Conservation (phyloP, 208 protist species). For the Kentomonas sorsogonicus region DNA sequence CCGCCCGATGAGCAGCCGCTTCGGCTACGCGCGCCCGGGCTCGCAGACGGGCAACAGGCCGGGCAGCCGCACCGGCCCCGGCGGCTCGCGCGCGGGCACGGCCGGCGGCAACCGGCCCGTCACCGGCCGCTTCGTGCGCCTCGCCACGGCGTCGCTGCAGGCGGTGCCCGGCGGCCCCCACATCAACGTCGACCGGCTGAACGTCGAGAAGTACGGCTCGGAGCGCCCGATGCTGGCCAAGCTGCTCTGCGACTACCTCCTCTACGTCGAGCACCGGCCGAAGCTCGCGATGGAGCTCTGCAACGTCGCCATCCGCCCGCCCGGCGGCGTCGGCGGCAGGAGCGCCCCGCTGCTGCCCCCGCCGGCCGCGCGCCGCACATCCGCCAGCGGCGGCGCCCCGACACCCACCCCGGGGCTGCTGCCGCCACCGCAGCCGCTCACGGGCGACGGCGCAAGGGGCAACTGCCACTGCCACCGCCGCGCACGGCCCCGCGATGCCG, state of each 20-base stretch:
- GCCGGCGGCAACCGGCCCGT: too few relatives aligned
- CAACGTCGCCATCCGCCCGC: slow-evolving; percentile 39
- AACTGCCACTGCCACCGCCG: neutral
- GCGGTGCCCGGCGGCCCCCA: slow-evolving; percentile 68
- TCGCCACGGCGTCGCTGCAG: slow-evolving; percentile 92
- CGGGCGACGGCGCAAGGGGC: neutral
- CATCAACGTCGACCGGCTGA: slow-evolving; percentile 78
- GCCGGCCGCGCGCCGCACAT: too few relatives aligned
- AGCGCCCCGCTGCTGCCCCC: too few relatives aligned
- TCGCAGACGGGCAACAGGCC: slow-evolving; percentile 47
- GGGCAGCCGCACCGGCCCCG: slow-evolving; percentile 28
- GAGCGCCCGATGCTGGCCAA: slow-evolving; percentile 87
- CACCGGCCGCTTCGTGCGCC: slow-evolving; percentile 86
- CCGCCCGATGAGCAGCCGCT: slow-evolving; percentile 67
- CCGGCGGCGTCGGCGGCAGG: too few relatives aligned
- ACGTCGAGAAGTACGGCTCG: slow-evolving; percentile 89
- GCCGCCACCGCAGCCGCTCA: neutral
- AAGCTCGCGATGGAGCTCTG: slow-evolving; percentile 89
- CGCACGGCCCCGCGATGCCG: neutral
- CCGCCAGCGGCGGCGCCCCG: too few relatives aligned
- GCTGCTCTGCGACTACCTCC: slow-evolving; percentile 92
- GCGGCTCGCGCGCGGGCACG: slow-evolving; percentile 38
- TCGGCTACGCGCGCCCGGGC: slow-evolving; percentile 78
- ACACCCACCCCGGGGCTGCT: neutral
- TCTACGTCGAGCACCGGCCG: slow-evolving; percentile 92